A percentile compares a stretch with the other conserved stretches of the same genome.
These are phyloP conservation scores for Malus sylvestris DNA, from an alignment of 306 rosid species.

Conservation along the genomic window DNA sequence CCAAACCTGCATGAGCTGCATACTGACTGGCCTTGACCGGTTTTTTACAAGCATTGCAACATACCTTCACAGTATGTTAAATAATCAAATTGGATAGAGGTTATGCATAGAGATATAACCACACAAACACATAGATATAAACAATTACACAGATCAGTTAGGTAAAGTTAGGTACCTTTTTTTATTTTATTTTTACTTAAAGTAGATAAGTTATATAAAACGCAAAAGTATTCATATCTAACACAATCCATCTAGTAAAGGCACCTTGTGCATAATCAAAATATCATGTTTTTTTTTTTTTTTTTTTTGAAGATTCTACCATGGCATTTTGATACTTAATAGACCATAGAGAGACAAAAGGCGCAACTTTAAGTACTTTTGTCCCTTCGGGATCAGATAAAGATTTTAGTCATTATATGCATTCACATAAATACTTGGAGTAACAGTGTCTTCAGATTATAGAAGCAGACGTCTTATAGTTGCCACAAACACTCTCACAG, in stretches of 20 bases:
- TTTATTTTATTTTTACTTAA: not conserved
- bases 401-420: not conserved
- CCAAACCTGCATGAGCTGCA: conserved; percentile 81
- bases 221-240: not conserved
- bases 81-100: conserved; percentile 24
- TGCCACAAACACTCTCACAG: not conserved
- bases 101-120: conserved; percentile 14
- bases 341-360: not conserved
- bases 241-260: not conserved
- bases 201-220: not conserved
- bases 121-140: not conserved
- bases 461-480: not conserved
- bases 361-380: not conserved
- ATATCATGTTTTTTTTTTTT: not conserved
- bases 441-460: not conserved
- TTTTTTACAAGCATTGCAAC: conserved; percentile 90
- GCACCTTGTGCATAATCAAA: not conserved
- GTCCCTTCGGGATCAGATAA: not conserved
- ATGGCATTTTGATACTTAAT: not conserved
- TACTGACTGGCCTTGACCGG: conserved; percentile 79
- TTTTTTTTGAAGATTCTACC: not conserved
- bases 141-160: not conserved
- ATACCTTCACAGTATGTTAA: conserved; percentile 57
- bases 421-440: not conserved
- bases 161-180: not conserved